Evolutionary conservation across 805 yeast genomes (phyloP), one percentile per base, ranked within the genome.

Genomic region (Teunomyces cretensis): DNA sequence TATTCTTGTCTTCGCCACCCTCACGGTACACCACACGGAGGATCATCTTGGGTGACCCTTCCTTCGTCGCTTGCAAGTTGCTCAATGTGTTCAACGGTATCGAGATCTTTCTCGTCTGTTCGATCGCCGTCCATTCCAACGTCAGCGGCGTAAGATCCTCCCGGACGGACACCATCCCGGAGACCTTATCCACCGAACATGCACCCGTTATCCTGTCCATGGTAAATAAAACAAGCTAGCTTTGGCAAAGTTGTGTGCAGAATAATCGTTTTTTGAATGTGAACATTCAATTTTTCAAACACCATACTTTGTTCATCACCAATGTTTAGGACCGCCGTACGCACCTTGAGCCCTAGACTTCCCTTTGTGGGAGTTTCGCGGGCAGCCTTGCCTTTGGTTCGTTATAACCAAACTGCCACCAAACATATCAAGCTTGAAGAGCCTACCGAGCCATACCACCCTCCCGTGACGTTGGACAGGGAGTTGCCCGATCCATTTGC

Each of bases 401-500:
- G 27, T 17, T 8, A 6, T 12, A 31, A 31, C 33, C 17, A 31
- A 8, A 13, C 33, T 31, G 17, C 14, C 14, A 2, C 33, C 24
- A 14, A 26, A 30, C 12, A 14, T 12, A 9, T 27, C 32, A 15
- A 15, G 9, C 41, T 11, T 17, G 15, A 47, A 32, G 33, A 37
- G 30, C 39, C 53, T 55, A 30, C 70, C 3, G 28, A 26, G 8
- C 9, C 28, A 11, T 26, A 26, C 28, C 28, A 26, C 3, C 28
- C 28, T 19, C 38, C 28, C 19, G 77, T 85, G 65, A 79, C 87
- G 1, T 76, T 90, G 2, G 87, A 91, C 48, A 72, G 84, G 40
- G 96, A 87, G 40, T 70, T 92, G 31, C 98, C 98, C 4, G 89
- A 87, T 56, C 92, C 91, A 11, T 71, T 78, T 42, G 71, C 72